Conservation (phyloP, 192 early-diverging fungal genomes). For the Linnemannia hyalina region DNA sequence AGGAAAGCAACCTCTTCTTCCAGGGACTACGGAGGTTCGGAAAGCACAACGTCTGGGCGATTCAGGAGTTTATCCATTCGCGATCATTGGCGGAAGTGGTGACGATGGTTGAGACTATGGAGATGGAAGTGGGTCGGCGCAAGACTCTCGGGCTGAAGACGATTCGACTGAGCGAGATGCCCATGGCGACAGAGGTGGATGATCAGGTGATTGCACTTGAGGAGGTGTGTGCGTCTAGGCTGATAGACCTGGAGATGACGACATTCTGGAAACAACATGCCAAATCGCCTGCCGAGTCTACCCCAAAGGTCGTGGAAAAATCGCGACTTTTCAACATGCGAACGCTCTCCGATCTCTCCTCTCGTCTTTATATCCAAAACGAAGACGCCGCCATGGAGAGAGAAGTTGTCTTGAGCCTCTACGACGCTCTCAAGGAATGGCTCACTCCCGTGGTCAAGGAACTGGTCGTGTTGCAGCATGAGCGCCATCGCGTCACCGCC, state of each 20-base stretch:
- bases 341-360: slow-evolving; percentile 4
- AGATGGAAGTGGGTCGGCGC: slow-evolving; percentile 26
- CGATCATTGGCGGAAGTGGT: slow-evolving; percentile 47
- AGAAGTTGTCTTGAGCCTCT: slow-evolving; percentile 8
- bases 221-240: slow-evolving; percentile 15
- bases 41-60: slow-evolving; percentile 50
- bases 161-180: slow-evolving; percentile 24
- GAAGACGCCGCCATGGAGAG: slow-evolving; percentile 37
- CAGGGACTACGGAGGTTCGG: slow-evolving; percentile 42
- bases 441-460: slow-evolving; percentile 30
- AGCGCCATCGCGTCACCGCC: slow-evolving; percentile 21
- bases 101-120: slow-evolving; percentile 42
- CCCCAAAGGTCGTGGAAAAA: slow-evolving; percentile 19
- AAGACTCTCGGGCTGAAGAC: slow-evolving; percentile 4
- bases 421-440: slow-evolving; percentile 40
- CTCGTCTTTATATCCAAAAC: slow-evolving; percentile 29
- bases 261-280: background rate
- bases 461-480: slow-evolving; percentile 22
- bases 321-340: slow-evolving; percentile 29
- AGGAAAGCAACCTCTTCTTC: slow-evolving; percentile 40
- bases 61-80: slow-evolving; percentile 32
- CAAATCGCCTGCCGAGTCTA: background rate
- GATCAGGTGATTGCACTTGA: slow-evolving; percentile 19
- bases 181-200: slow-evolving; percentile 40
- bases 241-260: slow-evolving; percentile 13